Percentiles rank a stretch among this genome's conserved stretches.
phyloP scores from a whole-genome alignment of 1,284 basidiomycete genomes.

The Naganishia albida region DNA sequence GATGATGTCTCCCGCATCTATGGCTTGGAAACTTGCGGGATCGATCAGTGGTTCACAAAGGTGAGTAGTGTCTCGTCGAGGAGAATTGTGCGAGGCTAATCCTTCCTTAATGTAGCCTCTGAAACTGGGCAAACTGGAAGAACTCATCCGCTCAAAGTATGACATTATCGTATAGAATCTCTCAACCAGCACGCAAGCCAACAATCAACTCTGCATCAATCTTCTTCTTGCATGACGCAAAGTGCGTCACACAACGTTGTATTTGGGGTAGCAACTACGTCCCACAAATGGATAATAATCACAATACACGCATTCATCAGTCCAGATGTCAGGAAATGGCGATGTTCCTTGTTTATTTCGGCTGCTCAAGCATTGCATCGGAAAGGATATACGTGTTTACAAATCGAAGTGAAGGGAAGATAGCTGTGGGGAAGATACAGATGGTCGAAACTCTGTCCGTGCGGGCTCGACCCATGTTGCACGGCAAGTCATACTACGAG shows the following conservation, averaged over 20 bases:
- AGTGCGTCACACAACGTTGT: neutral
- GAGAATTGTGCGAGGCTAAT: neutral
- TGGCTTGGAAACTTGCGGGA: slow-evolving; percentile 40
- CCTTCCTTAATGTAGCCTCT: slow-evolving; percentile 1
- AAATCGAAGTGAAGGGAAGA: no score
- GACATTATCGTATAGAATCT: slow-evolving; percentile 3
- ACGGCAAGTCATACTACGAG: no score
- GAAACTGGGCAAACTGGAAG: slow-evolving; percentile 17
- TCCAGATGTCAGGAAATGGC: no score
- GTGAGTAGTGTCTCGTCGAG: neutral
- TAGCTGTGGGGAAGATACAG: no score
- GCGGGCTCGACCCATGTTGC: no score
- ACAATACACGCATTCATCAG: neutral
- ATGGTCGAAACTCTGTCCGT: no score
- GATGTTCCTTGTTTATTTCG: no score
- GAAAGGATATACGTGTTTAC: no score
- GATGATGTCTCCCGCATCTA: slow-evolving; percentile 35
- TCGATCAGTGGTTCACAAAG: slow-evolving; percentile 40
- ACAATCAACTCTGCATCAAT: neutral
- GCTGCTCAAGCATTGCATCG: no score
- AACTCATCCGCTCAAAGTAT: slow-evolving; percentile 19
- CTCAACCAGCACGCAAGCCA: neutral
- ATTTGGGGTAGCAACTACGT: neutral
- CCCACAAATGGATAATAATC: slow-evolving; percentile 11
- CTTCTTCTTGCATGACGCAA: no score